These are phyloP conservation scores for Xylariaceae sp. DNA, from an alignment of 2,329 filamentous ascomycete genomes.

Conservation along the genomic window DNA sequence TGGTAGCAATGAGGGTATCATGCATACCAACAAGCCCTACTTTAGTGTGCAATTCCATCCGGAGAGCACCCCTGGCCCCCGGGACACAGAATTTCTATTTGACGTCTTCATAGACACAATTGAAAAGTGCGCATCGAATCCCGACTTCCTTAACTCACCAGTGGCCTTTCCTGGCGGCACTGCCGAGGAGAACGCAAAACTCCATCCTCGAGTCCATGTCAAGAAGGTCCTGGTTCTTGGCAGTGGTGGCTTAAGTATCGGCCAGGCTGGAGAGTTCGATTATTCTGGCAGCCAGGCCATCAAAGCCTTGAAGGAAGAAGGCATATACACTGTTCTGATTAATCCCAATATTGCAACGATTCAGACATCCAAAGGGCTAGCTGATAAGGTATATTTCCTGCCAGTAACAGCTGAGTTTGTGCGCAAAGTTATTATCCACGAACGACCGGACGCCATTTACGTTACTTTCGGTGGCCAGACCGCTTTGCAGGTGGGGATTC, in stretches of 20 bases:
- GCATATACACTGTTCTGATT: conserved; percentile 95
- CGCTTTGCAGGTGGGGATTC: conserved; percentile 91
- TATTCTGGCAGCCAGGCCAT: conserved; percentile 98
- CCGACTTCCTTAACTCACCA: conserved; percentile 62
- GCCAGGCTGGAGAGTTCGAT: conserved; percentile 97
- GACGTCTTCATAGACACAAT: conserved; percentile 93
- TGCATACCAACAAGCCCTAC: conserved; percentile 78
- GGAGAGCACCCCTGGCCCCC: conserved; percentile 90
- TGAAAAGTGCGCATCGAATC: conserved; percentile 63
- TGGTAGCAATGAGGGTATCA: conserved; percentile 95
- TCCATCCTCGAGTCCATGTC: conserved; percentile 74
- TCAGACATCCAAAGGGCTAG: conserved; percentile 94
- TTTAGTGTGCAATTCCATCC: conserved; percentile 99
- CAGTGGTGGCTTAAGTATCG: conserved; percentile 92
- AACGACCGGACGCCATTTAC: conserved; percentile 94
- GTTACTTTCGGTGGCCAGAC: conserved; percentile 98
- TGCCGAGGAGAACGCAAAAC: conserved; percentile 69
- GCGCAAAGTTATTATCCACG: conserved; percentile 92
- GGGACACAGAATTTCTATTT: conserved; percentile 94
- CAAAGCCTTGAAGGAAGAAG: conserved; percentile 96
- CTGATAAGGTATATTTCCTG: conserved; percentile 98
- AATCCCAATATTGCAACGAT: conserved; percentile 99
- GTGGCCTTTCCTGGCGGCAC: conserved; percentile 86
- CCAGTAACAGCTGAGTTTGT: conserved; percentile 97
- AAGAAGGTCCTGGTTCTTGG: conserved; percentile 95